Evolutionary conservation across 768 basidiomycete species (phyloP), one percentile per base, ranked within the genome.

Genomic region (Kwoniella sp.): DNA sequence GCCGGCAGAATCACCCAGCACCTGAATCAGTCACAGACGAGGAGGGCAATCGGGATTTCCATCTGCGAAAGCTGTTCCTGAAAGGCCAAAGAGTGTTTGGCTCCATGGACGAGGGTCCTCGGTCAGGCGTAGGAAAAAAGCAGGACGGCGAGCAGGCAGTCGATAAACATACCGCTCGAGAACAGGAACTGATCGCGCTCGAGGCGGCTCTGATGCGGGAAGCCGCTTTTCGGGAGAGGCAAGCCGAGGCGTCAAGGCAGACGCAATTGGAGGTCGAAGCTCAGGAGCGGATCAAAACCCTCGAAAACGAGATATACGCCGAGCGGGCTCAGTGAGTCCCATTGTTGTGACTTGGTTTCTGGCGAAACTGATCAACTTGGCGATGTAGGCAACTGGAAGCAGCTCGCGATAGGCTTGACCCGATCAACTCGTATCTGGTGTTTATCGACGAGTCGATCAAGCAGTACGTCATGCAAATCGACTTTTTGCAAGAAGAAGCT

Each of bases 11-110:
- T n/a, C 36, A 42, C 10, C 15, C 46, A 9, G 19, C 14, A 5
- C 27, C 47, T 31, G 42, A 41, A 5, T 54, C 51, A 14, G 27
- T 53, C 28, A 62, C 64, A 12, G 63, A 65, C 28, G 64, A 66
- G 5, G 58, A 60, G 28, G 38, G 39, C 27, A 46, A 29, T 27
- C 41, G 40, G 14, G 50, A 55, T 11, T 59, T 49, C 42, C 55
- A 61, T 34, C 34, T 65, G 10, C 53, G 56, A 19, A 60, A 54
- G 40, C 44, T 65, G 10, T 69, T 69, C 38, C 48, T 62, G 22
- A 62, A 63, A 29, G 59, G 57, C 8, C 59, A 62, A 44, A 47
- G 34, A 33, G 51, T 50, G 3, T 41, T 54, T 20, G 46, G 45
- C 5, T 44, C 42, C 1, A 34, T 44, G 34, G 43, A 52, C 15